A percentile compares a stretch with the other conserved stretches of the same genome.
Conservation (phyloP, 2,329 filamentous ascomycete genomes). For the Colletotrichum sp. region DNA sequence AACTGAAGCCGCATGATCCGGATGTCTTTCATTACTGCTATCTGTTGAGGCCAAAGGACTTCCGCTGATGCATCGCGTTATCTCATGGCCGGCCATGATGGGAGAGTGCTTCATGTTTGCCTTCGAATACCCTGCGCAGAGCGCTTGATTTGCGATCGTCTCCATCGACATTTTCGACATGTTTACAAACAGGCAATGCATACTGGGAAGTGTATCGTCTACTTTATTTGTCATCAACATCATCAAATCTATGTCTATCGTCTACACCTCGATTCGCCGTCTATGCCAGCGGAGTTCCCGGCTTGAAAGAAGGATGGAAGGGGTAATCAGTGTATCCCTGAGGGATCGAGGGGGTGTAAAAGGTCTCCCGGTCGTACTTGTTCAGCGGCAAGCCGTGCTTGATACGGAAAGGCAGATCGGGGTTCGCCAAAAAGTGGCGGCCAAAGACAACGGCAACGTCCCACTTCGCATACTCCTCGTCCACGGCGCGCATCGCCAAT, state of each 20-base stretch:
- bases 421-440: slow-evolving; percentile 34
- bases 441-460: slow-evolving; percentile 39
- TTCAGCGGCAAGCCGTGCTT: slow-evolving; percentile 29
- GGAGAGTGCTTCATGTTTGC: not conserved
- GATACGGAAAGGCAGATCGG: slow-evolving; percentile 31
- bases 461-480: slow-evolving; percentile 30
- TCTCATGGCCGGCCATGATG: not conserved
- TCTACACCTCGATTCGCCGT: not conserved
- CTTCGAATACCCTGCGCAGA: not conserved
- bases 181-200: not conserved
- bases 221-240: not conserved
- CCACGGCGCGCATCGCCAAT: slow-evolving; percentile 29
- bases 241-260: not conserved
- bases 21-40: slow-evolving; percentile 53
- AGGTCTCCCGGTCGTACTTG: slow-evolving; percentile 28
- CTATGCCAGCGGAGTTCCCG: not conserved
- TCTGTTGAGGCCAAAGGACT: slow-evolving; percentile 36
- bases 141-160: not conserved
- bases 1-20: slow-evolving; percentile 45
- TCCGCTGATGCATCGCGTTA: not conserved
- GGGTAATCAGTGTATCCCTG: slow-evolving; percentile 34
- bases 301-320: slow-evolving; percentile 18
- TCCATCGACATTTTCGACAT: not conserved
- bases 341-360: slow-evolving; percentile 24
- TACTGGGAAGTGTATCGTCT: not conserved